A percentile compares a stretch with the other conserved stretches of the same genome.
Conservation (phyloP, 2,329 filamentous ascomycete genomes). For the Fulvia fulva region DNA sequence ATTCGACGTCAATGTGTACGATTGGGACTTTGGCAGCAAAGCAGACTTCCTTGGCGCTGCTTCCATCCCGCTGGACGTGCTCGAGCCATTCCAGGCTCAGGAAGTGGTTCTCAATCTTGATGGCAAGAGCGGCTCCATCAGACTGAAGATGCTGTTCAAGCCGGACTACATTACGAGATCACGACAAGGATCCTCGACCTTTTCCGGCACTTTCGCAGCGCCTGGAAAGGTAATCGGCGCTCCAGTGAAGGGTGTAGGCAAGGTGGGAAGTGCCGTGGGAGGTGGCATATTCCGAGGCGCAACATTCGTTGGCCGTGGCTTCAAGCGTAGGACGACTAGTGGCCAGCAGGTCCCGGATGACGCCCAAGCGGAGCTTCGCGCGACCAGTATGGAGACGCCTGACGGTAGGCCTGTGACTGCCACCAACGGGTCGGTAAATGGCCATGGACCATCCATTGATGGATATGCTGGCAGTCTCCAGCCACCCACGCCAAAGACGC, state of each 20-base stretch:
- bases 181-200: slow-evolving; percentile 86
- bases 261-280: slow-evolving; percentile 66
- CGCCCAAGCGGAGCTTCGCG: slow-evolving; percentile 23
- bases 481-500: slow-evolving; percentile 23
- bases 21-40: slow-evolving; percentile 96
- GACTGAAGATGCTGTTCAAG: slow-evolving; percentile 84
- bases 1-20: slow-evolving; percentile 79
- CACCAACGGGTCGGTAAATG: slow-evolving; percentile 14
- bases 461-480: slow-evolving; percentile 19
- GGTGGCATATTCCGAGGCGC: slow-evolving; percentile 84
- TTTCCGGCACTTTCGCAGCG: slow-evolving; percentile 81
- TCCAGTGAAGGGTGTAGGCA: slow-evolving; percentile 88
- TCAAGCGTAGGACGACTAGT: slow-evolving; percentile 67
- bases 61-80: slow-evolving; percentile 67
- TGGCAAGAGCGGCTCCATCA: slow-evolving; percentile 81
- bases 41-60: slow-evolving; percentile 83
- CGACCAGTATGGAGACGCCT: slow-evolving; percentile 28
- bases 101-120: slow-evolving; percentile 74
- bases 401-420: slow-evolving; percentile 21
- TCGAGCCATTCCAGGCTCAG: slow-evolving; percentile 80
- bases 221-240: slow-evolving; percentile 89
- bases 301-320: slow-evolving; percentile 81
- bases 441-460: slow-evolving; percentile 23
- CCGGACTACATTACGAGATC: slow-evolving; percentile 84
- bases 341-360: slow-evolving; percentile 39